Conservation (phyloP, 768 basidiomycete species). For the Termitomyces eurrhizus region DNA sequence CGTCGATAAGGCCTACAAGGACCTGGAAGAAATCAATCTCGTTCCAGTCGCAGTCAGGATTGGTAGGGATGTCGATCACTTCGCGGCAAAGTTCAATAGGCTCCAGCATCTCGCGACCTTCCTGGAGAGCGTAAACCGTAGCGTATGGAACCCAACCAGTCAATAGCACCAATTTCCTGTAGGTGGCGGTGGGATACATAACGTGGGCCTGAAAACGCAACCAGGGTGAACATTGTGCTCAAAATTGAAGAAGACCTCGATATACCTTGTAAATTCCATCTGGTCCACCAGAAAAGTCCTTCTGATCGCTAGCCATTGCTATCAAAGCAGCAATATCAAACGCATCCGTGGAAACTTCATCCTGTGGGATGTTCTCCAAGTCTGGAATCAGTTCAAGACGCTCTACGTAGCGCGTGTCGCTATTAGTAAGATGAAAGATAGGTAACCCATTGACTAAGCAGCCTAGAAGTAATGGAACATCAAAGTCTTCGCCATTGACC, state of each 20-base stretch:
- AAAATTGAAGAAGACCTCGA: background rate
- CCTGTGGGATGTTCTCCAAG: background rate
- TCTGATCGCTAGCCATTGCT: background rate
- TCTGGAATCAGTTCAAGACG: background rate
- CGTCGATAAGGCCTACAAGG: background rate
- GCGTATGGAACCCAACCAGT: background rate
- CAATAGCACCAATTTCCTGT: background rate
- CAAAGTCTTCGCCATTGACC: background rate
- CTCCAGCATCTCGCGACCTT: background rate
- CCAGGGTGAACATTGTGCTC: background rate
- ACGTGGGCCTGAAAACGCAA: background rate
- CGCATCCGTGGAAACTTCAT: background rate
- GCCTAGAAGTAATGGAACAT: background rate
- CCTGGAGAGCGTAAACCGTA: background rate
- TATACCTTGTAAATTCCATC: background rate
- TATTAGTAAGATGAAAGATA: background rate
- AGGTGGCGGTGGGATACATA: background rate
- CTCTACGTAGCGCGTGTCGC: background rate
- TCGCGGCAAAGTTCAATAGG: too few species aligned
- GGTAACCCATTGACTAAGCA: background rate
- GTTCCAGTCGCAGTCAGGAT: background rate
- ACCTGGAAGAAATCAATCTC: background rate
- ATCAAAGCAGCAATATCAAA: background rate
- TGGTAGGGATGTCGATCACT: too few species aligned
- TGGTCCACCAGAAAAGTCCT: background rate